Evolutionary conservation across 2,329 filamentous ascomycete species (phyloP).

Genomic region (Cryoendolithus antarcticus): DNA sequence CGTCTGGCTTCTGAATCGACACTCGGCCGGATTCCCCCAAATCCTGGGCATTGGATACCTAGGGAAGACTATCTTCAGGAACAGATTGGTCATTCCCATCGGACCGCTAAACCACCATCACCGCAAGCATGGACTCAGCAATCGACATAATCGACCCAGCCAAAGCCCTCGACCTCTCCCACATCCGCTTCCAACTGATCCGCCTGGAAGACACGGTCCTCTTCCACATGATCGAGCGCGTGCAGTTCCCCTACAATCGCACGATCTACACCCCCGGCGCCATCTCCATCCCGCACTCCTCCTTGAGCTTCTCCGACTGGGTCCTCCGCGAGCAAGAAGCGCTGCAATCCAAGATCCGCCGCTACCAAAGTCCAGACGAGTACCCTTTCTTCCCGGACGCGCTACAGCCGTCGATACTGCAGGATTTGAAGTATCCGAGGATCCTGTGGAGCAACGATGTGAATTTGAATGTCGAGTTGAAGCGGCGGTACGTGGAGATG

Average conservation of each 20-base stretch:
- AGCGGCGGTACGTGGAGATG: conserved; percentile 66
- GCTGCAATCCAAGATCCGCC: conserved; percentile 82
- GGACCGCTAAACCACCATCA: neutral
- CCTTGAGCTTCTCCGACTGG: conserved; percentile 85
- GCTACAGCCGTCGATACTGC: conserved; percentile 69
- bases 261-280: conserved; percentile 75
- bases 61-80: neutral
- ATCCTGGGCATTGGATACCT: neutral
- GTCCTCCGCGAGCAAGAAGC: conserved; percentile 81
- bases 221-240: conserved; percentile 90
- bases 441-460: conserved; percentile 83
- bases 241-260: conserved; percentile 88
- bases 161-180: conserved; percentile 75
- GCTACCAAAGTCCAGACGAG: conserved; percentile 93
- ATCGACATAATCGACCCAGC: conserved; percentile 78
- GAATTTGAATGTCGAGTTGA: conserved; percentile 80
- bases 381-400: conserved; percentile 89
- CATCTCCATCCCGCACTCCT: conserved; percentile 60
- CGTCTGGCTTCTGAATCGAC: neutral
- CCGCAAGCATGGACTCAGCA: conserved; percentile 62
- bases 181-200: conserved; percentile 71
- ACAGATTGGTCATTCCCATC: neutral
- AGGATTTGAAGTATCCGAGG: conserved; percentile 72
- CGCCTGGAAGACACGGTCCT: conserved; percentile 96
- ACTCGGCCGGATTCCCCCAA: neutral